Evolutionary conservation across 2,329 filamentous ascomycete genomes (phyloP).

Genomic region (Xylariales sp.): DNA sequence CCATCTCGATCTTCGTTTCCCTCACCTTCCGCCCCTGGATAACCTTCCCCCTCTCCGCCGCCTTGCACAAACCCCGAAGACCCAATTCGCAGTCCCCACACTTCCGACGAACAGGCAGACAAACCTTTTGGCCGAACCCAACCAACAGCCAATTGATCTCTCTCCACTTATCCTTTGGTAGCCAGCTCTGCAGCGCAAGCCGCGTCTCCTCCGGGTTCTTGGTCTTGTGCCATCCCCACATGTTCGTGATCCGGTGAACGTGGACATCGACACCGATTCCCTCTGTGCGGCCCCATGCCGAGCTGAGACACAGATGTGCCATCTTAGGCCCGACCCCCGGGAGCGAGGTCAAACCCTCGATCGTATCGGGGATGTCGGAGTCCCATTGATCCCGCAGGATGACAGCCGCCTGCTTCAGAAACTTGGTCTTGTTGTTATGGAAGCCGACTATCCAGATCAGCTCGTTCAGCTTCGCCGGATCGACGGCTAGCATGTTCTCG

Average conservation of each 20-base stretch:
- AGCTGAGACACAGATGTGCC: constrained; percentile 82
- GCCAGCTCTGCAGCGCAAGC: constrained; percentile 69
- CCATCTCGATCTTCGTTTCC: constrained; percentile 27
- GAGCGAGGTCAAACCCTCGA: constrained; percentile 69
- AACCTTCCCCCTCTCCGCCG: constrained; percentile 63
- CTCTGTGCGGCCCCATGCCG: constrained; percentile 57
- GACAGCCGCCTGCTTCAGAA: constrained; percentile 68
- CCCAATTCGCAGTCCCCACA: constrained; percentile 87
- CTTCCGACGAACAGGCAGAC: constrained; percentile 69
- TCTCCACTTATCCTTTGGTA: constrained; percentile 80
- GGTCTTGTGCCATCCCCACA: constrained; percentile 88
- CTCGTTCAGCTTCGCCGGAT: constrained; percentile 60
- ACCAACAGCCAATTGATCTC: constrained; percentile 90
- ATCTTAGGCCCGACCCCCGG: constrained; percentile 94
- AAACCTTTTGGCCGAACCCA: constrained; percentile 82
- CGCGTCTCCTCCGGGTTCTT: constrained; percentile 80
- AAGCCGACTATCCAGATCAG: constrained; percentile 85
- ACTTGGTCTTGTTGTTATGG: constrained; percentile 90
- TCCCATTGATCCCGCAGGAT: constrained; percentile 66
- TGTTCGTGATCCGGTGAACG: constrained; percentile 88
- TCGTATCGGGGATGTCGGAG: constrained; percentile 75
- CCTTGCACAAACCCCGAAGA: constrained; percentile 68
- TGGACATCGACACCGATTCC: constrained; percentile 94
- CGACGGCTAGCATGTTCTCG: constrained; percentile 69
- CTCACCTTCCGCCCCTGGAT: constrained; percentile 49